Percentiles rank a stretch among this genome's conserved stretches.
Evolutionary conservation across 2,329 filamentous ascomycete genomes (phyloP).

Genomic region (Pestalotiopsis sp.): DNA sequence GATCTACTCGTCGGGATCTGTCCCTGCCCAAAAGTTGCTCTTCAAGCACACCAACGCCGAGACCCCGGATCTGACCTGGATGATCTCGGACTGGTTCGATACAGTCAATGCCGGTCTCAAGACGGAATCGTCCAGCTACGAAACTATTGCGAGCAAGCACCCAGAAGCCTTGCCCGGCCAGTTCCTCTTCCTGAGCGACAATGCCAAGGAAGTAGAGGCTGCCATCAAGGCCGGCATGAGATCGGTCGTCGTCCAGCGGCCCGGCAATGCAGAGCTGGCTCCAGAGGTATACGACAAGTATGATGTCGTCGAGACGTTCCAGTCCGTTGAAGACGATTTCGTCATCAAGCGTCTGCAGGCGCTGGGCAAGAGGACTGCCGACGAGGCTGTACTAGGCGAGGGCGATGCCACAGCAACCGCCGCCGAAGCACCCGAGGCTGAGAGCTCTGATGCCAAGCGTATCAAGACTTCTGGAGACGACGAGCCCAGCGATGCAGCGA

Average conservation of each 20-base stretch:
- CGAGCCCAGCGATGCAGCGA: background rate
- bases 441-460: conserved; percentile 3
- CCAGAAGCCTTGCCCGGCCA: conserved; percentile 48
- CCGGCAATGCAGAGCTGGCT: conserved; percentile 69
- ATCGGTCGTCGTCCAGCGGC: conserved; percentile 63
- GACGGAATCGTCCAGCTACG: conserved; percentile 68
- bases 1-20: conserved; percentile 83
- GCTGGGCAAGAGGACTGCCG: conserved; percentile 15
- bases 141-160: conserved; percentile 58
- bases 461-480: background rate
- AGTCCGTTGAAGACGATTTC: conserved; percentile 26
- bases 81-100: conserved; percentile 73
- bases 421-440: background rate
- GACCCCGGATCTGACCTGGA: conserved; percentile 59
- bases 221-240: conserved; percentile 66
- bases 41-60: conserved; percentile 68
- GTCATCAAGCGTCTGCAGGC: conserved; percentile 18
- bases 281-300: conserved; percentile 43
- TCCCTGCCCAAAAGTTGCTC: conserved; percentile 78
- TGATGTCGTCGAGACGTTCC: conserved; percentile 31
- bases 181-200: conserved; percentile 83
- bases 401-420: background rate
- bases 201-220: conserved; percentile 69
- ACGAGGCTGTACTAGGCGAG: conserved; percentile 4
- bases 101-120: conserved; percentile 81